Evolutionary conservation across 2,329 filamentous ascomycete species (phyloP), one percentile per base, ranked within the genome.

Genomic region (Monascus ruber): DNA sequence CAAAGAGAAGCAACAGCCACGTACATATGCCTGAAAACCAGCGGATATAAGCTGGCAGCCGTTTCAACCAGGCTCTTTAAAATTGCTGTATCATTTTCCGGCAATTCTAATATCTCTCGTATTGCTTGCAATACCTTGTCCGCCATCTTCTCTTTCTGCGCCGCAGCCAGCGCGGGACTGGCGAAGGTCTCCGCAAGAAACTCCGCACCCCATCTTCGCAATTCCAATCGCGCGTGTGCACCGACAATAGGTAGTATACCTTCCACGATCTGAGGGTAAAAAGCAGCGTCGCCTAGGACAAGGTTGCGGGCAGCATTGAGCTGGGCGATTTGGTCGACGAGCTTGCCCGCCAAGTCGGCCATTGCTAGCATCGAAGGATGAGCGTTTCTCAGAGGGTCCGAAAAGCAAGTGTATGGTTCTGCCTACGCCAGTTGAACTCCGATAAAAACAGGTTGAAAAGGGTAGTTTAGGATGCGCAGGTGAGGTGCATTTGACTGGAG

Each of bases 161-260:
- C 73, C 42, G 77, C 71, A 17, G 81, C 70, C 52, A 96, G 72
- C 24, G 83, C 78, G n/a, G 93, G 91, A 43, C 85, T 93, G 41
- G 91, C 83, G 66, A 98, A 96, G 2, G 88, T 87, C 69, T 98
- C 91, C 41, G 89, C 87, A 33, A 98, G 72, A 58, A 98, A 98
- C 45, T 95, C 88, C 46, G 88, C 82, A 25, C 89, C 91, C 91
- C 91, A 98, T 81, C 88, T 73, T 63, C 87, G 83, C 54, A 96
- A 70, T 63, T 94, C 85, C 41, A 94, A 66, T 44, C 77, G 74
- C 47, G 85, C 75, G 48, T 74, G 72, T 37, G 83, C 77, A 44
- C 81, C 80, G 62, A 95, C 84, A 54, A 96, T 88, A 40, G 88
- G 87, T n/a, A 96, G 70, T 46, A 96, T 86, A 35, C 86, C 87